Conservation (phyloP, 495 filamentous ascomycete species). For the Tuber brumale region DNA sequence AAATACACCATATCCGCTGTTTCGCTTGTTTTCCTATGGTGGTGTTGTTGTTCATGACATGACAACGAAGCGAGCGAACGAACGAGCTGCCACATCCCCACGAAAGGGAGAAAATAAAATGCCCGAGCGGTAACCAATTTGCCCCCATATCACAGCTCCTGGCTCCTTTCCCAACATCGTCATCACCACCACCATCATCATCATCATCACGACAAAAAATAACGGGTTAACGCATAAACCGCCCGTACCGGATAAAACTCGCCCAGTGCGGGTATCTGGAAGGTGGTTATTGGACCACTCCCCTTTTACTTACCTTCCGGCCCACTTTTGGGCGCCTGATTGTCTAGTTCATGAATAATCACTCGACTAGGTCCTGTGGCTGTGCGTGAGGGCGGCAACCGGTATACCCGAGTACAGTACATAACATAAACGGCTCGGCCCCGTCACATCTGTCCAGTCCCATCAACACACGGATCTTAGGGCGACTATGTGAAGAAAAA, state of each 20-base stretch:
- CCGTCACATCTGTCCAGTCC: background rate
- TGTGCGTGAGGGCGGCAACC: background rate
- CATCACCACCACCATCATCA: background rate
- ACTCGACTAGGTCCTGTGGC: background rate
- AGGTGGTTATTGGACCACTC: background rate
- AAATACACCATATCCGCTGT: background rate
- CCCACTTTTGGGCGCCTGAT: background rate
- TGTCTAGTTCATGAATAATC: background rate
- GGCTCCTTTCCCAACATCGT: background rate
- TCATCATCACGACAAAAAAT: background rate
- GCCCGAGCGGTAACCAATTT: background rate
- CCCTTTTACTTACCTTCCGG: background rate
- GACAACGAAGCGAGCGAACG: background rate
- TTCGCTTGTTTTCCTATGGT: background rate
- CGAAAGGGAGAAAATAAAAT: background rate
- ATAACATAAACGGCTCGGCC: background rate
- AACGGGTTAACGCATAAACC: background rate
- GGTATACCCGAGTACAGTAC: background rate
- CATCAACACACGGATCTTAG: slow-evolving; percentile 1
- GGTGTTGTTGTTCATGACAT: background rate
- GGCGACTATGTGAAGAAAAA: background rate
- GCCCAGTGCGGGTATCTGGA: background rate
- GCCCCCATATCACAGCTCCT: background rate
- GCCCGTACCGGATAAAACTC: background rate
- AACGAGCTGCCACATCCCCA: background rate